Percentiles rank a stretch among this genome's conserved stretches.
Conservation (phyloP, 148 eudicot species). For the Talinum fruticosum region DNA sequence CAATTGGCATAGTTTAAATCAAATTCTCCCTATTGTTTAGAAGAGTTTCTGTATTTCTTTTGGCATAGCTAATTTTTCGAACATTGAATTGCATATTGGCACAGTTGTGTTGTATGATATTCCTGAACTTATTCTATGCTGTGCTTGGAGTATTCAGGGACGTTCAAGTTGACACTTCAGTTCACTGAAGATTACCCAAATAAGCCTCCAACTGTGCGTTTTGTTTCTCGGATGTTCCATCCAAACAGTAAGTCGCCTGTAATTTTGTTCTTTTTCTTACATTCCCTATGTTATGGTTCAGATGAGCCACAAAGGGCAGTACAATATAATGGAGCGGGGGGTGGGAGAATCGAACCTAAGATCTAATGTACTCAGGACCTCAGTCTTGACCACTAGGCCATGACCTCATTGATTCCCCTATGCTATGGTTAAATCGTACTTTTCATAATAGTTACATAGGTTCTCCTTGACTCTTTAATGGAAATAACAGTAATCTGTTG, state of each 20-base stretch:
- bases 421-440: background rate
- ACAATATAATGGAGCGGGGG: no score
- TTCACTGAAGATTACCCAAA: conserved; percentile 64
- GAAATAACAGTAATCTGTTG: background rate
- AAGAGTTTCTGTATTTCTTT: background rate
- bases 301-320: no score
- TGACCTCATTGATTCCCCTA: no score
- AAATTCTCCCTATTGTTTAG: background rate
- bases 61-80: background rate
- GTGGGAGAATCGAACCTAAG: no score
- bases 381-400: no score
- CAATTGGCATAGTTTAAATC: background rate
- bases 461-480: background rate
- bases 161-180: conserved; percentile 69
- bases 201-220: conserved; percentile 64
- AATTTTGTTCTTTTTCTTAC: background rate
- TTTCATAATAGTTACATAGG: background rate
- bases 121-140: conserved; percentile 7
- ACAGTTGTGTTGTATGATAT: background rate
- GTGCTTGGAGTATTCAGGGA: conserved; percentile 40
- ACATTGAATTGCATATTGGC: background rate
- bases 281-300: no score
- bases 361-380: no score
- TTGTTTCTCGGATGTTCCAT: conserved; percentile 70
- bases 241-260: conserved; percentile 51